phyloP scores from a whole-genome alignment of 306 rosid genomes.

The Prunus mira region DNA sequence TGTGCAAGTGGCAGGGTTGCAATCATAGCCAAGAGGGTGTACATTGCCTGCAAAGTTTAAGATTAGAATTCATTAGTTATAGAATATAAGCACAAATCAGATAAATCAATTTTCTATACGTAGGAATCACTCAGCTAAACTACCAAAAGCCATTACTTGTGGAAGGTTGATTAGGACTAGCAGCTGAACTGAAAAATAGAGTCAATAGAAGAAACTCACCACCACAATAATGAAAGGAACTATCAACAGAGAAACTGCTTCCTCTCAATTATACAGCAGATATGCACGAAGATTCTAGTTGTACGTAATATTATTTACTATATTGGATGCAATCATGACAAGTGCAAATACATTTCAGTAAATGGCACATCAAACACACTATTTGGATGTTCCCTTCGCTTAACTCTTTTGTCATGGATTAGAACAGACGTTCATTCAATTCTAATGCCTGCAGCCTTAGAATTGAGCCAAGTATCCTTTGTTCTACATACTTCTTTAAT shows the following conservation, averaged over 20 bases:
- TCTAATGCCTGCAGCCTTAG: background rate
- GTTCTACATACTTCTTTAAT: background rate
- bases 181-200: too few relatives aligned
- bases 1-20: background rate
- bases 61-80: conserved; percentile 2
- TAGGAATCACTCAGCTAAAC: too few relatives aligned
- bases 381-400: background rate
- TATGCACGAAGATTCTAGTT: too few relatives aligned
- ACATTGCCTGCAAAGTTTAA: conserved; percentile 50
- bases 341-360: background rate
- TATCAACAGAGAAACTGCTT: too few relatives aligned
- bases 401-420: background rate
- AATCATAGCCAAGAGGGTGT: conserved; percentile 5
- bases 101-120: conserved; percentile 33
- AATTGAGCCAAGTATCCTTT: background rate
- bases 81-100: conserved; percentile 4
- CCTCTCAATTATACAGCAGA: too few relatives aligned
- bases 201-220: too few relatives aligned
- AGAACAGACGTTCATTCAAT: background rate
- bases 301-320: background rate
- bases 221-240: too few relatives aligned
- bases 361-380: background rate
- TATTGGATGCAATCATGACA: background rate
- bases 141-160: too few relatives aligned
- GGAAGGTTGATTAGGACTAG: too few relatives aligned